Conservation (phyloP, 1,139 yeast genomes). For the Hansenula anomala region DNA sequence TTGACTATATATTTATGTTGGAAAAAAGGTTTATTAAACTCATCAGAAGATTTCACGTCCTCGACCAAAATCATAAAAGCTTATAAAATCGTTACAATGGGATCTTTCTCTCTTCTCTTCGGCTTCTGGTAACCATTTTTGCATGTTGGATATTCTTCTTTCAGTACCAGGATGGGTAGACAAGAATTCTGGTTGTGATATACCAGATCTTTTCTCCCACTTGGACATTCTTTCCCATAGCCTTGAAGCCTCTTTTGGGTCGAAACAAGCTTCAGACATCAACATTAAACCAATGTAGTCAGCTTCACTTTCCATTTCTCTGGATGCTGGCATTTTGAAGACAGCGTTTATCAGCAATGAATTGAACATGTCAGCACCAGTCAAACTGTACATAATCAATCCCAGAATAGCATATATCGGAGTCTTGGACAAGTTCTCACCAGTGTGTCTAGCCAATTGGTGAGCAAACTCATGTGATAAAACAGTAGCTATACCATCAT, state of each 20-base stretch:
- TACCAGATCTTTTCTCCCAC: conserved; percentile 39
- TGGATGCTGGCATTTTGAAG: conserved; percentile 75
- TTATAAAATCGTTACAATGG: conserved; percentile 10
- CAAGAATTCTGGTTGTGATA: conserved; percentile 52
- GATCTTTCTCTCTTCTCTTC: conserved; percentile 9
- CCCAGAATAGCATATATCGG: conserved; percentile 54
- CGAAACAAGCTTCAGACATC: conserved; percentile 85
- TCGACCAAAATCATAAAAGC: conserved; percentile 7
- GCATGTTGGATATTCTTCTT: conserved; percentile 65
- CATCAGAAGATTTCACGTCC: not conserved
- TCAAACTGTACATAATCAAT: conserved; percentile 41
- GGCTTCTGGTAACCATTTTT: conserved; percentile 71
- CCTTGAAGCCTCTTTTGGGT: conserved; percentile 65
- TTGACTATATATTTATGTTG: too few relatives aligned
- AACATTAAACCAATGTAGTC: conserved; percentile 90
- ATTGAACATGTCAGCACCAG: conserved; percentile 50
- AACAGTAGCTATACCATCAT: conserved; percentile 92
- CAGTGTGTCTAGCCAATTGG: conserved; percentile 87
- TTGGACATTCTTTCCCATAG: conserved; percentile 82
- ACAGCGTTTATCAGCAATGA: conserved; percentile 54
- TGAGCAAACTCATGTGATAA: conserved; percentile 91
- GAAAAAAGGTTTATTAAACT: too few relatives aligned
- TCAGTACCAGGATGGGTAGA: conserved; percentile 90
- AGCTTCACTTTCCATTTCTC: conserved; percentile 95
- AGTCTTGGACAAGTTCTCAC: conserved; percentile 68